These are phyloP conservation scores for Miscanthus lutarioriparius DNA, from an alignment of 176 grass and related monocot species.

Conservation along the genomic window DNA sequence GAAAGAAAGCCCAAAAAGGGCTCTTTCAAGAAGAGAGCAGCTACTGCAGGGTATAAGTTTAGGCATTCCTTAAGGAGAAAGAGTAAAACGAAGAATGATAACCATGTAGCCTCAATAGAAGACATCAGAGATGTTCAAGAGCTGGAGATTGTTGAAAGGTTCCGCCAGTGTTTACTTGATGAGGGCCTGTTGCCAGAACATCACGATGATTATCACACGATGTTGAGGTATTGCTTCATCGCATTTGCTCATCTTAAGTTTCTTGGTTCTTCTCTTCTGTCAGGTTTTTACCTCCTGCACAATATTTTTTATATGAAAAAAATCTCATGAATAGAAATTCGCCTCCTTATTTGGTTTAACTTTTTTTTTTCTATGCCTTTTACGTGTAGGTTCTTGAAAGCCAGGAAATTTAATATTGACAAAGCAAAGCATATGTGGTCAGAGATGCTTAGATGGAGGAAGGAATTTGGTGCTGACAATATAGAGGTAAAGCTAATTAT, in stretches of 20 bases:
- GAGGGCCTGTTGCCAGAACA: conserved; percentile 70
- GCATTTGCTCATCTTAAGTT: background rate
- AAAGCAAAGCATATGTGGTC: conserved; percentile 97
- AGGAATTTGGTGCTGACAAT: conserved; percentile 73
- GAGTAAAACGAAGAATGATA: conserved; percentile 57
- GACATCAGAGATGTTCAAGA: conserved; percentile 71
- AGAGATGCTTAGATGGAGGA: conserved; percentile 97
- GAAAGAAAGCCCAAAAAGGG: conserved; percentile 64
- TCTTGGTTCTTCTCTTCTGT: background rate
- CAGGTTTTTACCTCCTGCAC: background rate
- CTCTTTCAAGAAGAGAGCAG: conserved; percentile 78
- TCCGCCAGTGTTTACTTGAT: conserved; percentile 52
- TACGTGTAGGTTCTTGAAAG: conserved; percentile 81
- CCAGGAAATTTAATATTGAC: conserved; percentile 83
- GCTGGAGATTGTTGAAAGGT: conserved; percentile 67
- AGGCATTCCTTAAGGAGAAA: conserved; percentile 71
- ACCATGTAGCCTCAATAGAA: conserved; percentile 52
- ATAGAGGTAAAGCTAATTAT: conserved; percentile 55
- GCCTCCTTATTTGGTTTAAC: conserved; percentile 10
- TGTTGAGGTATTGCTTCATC: conserved; percentile 73
- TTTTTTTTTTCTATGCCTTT: conserved; percentile 9
- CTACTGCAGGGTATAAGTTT: conserved; percentile 69
- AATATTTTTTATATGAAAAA: conserved; percentile 1
- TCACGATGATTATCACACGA: conserved; percentile 75
- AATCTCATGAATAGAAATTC: background rate